Conservation (phyloP, 163 green algal genomes). For the Chlorella variabilis region DNA sequence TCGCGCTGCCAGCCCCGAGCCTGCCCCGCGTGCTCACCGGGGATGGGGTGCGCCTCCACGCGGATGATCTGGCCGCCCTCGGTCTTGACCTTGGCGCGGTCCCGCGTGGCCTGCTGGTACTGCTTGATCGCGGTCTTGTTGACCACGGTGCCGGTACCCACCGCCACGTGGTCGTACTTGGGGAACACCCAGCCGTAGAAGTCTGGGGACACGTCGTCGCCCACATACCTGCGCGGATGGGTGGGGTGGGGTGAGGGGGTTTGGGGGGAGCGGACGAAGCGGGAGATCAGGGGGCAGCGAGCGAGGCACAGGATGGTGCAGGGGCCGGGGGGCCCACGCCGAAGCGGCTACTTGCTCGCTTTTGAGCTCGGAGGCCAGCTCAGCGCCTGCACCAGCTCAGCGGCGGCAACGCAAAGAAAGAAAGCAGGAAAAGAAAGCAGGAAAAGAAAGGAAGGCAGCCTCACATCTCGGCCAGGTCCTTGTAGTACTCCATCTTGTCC, state of each 20-base stretch:
- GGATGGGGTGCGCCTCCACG: conserved; percentile 99
- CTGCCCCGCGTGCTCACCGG: conserved; percentile 42
- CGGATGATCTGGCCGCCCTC: conserved; percentile 95
- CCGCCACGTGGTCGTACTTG: conserved; percentile 99
- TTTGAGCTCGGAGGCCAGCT: no score
- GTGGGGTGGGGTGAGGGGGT: neutral
- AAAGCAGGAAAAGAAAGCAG: no score
- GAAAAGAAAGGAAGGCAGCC: no score
- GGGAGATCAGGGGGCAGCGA: neutral
- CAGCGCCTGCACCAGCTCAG: no score
- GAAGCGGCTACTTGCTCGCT: no score
- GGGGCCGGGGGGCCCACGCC: no score
- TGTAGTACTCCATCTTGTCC: conserved; percentile 99
- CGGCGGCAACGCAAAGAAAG: no score
- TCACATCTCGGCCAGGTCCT: conserved; percentile 96
- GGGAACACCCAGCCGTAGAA: conserved; percentile 99
- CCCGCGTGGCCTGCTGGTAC: conserved; percentile 97
- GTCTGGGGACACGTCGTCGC: conserved; percentile 99
- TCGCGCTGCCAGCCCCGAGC: no score
- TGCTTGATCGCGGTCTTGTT: conserved; percentile 99
- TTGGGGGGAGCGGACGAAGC: neutral
- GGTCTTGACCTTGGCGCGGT: conserved; percentile 87
- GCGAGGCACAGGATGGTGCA: no score
- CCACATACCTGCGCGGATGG: conserved; percentile 84
- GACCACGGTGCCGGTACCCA: conserved; percentile 98